Evolutionary conservation across 1,139 yeast species (phyloP).

Genomic region (Debaryomycetaceae sp.): DNA sequence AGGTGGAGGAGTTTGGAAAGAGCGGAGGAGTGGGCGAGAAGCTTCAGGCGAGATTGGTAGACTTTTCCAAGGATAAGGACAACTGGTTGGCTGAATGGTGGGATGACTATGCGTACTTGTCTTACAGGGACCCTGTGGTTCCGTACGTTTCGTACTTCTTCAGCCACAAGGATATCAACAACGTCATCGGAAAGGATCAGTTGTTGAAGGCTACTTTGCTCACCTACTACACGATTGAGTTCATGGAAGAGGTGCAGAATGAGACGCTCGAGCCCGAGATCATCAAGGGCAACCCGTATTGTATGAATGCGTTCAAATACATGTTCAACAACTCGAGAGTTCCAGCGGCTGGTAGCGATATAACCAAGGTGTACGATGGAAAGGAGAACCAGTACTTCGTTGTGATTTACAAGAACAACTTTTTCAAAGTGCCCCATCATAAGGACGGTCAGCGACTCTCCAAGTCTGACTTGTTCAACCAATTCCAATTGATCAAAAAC

Average conservation of each 20-base stretch:
- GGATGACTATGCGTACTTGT: conserved; percentile 92
- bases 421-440: conserved; percentile 73
- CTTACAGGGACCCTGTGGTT: conserved; percentile 88
- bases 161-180: conserved; percentile 67
- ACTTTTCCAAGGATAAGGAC: conserved; percentile 59
- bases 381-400: conserved; percentile 66
- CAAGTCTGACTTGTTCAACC: conserved; percentile 62
- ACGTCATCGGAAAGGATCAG: conserved; percentile 63
- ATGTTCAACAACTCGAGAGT: conserved; percentile 90
- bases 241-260: conserved; percentile 51
- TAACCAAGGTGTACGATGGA: conserved; percentile 48
- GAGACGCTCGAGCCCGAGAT: conserved; percentile 75
- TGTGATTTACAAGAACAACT: conserved; percentile 73
- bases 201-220: conserved; percentile 68
- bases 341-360: conserved; percentile 60
- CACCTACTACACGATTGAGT: conserved; percentile 54
- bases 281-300: conserved; percentile 76
- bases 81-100: conserved; percentile 94
- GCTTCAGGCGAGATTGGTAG: conserved; percentile 63
- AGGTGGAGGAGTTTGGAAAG: conserved; percentile 63
- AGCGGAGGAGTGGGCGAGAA: conserved; percentile 63
- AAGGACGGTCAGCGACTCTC: conserved; percentile 53
- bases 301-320: conserved; percentile 89
- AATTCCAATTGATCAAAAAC: conserved; percentile 54
- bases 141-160: conserved; percentile 93